Evolutionary conservation across 1,139 yeast genomes (phyloP).

Genomic region (Taphrina communis): DNA sequence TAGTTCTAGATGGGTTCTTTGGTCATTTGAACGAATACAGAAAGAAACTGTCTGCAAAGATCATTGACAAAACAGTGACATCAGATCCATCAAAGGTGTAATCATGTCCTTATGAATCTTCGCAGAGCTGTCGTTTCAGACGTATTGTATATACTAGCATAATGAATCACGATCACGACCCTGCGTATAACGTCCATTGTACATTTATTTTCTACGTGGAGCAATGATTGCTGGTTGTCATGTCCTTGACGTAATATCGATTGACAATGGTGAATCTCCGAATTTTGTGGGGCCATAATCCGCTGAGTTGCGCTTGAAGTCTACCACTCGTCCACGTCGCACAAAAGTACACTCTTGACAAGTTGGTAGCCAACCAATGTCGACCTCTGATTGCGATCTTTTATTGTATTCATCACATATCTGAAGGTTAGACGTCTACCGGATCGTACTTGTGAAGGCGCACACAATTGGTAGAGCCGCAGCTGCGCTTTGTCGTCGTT

Average conservation of each 20-base stretch:
- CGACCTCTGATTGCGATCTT: too few species aligned
- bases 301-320: slow-evolving; percentile 3
- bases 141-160: background rate
- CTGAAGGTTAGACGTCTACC: too few species aligned
- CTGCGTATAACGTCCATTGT: too few species aligned
- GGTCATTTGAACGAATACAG: slow-evolving; percentile 33
- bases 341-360: background rate
- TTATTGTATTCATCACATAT: background rate
- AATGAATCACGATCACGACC: background rate
- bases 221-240: too few species aligned
- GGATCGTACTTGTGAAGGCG: background rate
- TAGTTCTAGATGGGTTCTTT: slow-evolving; percentile 26
- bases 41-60: slow-evolving; percentile 31
- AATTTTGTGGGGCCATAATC: slow-evolving; percentile 10
- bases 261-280: background rate
- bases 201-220: too few species aligned
- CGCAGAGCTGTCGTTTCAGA: too few species aligned
- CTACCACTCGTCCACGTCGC: background rate
- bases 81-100: slow-evolving; percentile 37
- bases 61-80: slow-evolving; percentile 28
- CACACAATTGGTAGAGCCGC: background rate
- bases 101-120: background rate
- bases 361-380: background rate
- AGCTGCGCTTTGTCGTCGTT: too few species aligned
- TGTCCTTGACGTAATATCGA: too few species aligned